Base-by-base conservation (phyloP, 805 yeast genomes). In the Yarrowia bubula region DNA sequence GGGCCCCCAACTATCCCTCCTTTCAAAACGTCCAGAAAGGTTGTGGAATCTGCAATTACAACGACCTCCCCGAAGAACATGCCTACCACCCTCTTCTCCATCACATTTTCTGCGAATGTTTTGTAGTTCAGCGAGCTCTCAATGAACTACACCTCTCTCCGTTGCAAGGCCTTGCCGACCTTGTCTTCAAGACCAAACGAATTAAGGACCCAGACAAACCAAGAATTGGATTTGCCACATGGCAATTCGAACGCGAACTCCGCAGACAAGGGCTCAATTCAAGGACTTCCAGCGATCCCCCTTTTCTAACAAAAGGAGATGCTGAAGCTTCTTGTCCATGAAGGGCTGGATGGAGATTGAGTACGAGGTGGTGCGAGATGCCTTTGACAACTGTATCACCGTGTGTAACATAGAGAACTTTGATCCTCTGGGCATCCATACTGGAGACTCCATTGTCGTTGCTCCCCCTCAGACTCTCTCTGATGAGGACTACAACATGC, bases 291-390 rank as follows among this genome's bases (percentile, higher is more conserved):
- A 22, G 28, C 28, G 5, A 22, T 22, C 28, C 28, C 28, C 28
- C 28, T 22, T 22, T 22, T 22, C 28, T 22, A 22, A 22, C 28
- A 22, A 22, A 22, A 22, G 28, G 28, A 22, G 28, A 22, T 22
- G 28, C 28, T 22, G 28, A 22, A 22, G 28, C 3, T 5, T 22
- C 28, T 22, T 22, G 28, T 91, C 97, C 53, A 90, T 93, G 96
- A 95, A 95, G 81, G 99, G 99, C 69, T 93, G 99, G 99, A 93
- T 95, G 78, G 99, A 93, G 80, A 89, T 93, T 72, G 99, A 93
- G 80, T 93, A 93, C 78, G 99, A 93, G 79, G 99, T 93, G 77
- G 99, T 93, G 65, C 91, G 99, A 78, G 99, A 93, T 79, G 92
- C 96, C 61, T 88, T 86, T 72, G 98, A 91, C 78, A 93, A 93